A percentile compares a stretch with the other conserved stretches of the same genome.
phyloP scores from a whole-genome alignment of 2,329 filamentous ascomycete genomes.

The Xylaria polymorpha region DNA sequence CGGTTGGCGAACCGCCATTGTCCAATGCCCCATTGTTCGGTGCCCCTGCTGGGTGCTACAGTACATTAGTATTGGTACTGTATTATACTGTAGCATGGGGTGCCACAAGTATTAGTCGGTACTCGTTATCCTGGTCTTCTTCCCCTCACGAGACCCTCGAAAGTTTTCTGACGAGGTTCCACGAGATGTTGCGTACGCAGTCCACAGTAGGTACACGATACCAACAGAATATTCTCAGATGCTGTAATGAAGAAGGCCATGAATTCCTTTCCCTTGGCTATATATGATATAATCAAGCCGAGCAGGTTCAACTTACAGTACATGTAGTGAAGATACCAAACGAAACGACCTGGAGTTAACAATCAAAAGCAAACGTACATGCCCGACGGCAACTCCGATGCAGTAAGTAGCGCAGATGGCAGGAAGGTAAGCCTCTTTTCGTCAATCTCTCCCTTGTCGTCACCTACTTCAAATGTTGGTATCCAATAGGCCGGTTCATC shows the following conservation, averaged over 20 bases:
- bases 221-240: background rate
- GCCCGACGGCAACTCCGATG: background rate
- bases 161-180: slow-evolving; percentile 8
- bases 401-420: background rate
- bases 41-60: background rate
- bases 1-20: slow-evolving; percentile 1
- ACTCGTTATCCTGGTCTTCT: slow-evolving; percentile 22
- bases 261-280: too few relatives aligned
- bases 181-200: background rate
- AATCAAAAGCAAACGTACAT: background rate
- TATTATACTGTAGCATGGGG: background rate
- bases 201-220: background rate
- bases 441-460: background rate
- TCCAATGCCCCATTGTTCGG: background rate
- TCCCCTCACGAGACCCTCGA: slow-evolving; percentile 29
- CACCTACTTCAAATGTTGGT: too few relatives aligned
- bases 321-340: too few relatives aligned
- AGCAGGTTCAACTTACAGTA: too few relatives aligned
- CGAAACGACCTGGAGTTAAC: background rate
- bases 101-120: background rate
- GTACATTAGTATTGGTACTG: background rate
- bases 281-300: too few relatives aligned
- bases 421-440: background rate
- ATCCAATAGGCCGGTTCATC: background rate
- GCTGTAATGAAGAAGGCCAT: too few relatives aligned